Percentiles rank a stretch among this genome's conserved stretches.
phyloP scores from a whole-genome alignment of 1,284 basidiomycete genomes.

The Melampsora larici-populina region DNA sequence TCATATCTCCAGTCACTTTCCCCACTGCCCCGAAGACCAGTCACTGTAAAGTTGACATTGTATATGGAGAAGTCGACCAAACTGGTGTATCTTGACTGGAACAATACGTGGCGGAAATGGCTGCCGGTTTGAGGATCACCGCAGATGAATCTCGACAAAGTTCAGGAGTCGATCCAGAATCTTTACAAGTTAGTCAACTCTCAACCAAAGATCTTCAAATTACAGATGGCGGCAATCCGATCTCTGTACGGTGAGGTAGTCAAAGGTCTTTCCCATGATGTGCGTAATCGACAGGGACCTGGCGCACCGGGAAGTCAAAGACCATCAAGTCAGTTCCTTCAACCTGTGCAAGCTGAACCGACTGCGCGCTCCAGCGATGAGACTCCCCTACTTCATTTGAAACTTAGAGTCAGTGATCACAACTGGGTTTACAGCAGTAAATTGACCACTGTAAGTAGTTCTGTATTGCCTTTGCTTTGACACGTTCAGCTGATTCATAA shows the following conservation, averaged over 20 bases:
- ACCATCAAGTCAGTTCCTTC: constrained; percentile 88
- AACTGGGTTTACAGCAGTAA: constrained; percentile 97
- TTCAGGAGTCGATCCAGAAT: constrained; percentile 88
- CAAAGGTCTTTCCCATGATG: constrained; percentile 50
- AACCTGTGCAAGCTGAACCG: no score
- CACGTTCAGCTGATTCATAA: neutral
- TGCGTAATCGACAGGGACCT: constrained; percentile 44
- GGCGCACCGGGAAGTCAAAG: constrained; percentile 66
- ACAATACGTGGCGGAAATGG: constrained; percentile 86
- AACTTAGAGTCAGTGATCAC: constrained; percentile 84
- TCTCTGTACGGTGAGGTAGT: constrained; percentile 94
- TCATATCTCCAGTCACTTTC: constrained; percentile 73
- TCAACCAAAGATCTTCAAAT: constrained; percentile 91
- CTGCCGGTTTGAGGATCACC: constrained; percentile 75
- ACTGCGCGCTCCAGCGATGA: constrained; percentile 81
- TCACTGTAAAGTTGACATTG: constrained; percentile 89
- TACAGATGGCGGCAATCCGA: constrained; percentile 96
- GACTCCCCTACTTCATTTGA: constrained; percentile 88
- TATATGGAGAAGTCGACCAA: constrained; percentile 89
- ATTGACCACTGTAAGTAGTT: constrained; percentile 61
- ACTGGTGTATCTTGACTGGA: constrained; percentile 95
- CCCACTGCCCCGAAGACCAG: constrained; percentile 95
- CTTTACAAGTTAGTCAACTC: no score
- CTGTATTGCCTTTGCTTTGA: neutral
- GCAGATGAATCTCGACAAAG: constrained; percentile 75